These are phyloP conservation scores for Vaccinium darrowii DNA, from an alignment of 148 eudicot genomes.

Conservation along the genomic window DNA sequence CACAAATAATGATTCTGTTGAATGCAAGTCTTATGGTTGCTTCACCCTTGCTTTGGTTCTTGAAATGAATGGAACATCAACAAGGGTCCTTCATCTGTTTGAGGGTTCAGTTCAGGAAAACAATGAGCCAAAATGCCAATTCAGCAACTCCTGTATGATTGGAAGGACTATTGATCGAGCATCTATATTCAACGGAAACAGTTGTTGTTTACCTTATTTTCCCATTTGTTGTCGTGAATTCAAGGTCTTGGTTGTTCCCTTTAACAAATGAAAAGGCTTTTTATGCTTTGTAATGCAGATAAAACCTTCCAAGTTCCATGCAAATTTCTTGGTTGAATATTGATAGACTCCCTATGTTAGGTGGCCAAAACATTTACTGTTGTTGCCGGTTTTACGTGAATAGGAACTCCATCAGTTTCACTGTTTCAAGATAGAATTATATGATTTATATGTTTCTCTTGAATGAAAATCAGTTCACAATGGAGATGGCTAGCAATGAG, in stretches of 20 bases:
- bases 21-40: neutral
- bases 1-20: neutral
- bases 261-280: conserved; percentile 1
- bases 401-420: neutral
- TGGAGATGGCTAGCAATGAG: conserved; percentile 81
- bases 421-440: neutral
- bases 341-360: neutral
- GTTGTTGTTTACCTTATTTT: neutral
- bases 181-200: neutral
- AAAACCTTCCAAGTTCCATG: neutral
- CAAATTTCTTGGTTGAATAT: neutral
- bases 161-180: neutral
- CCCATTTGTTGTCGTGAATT: neutral
- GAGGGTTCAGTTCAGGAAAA: neutral
- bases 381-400: neutral
- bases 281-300: neutral
- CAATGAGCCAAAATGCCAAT: neutral
- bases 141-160: neutral
- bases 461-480: conserved; percentile 59
- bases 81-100: neutral
- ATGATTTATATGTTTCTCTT: conserved; percentile 13
- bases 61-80: neutral
- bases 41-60: neutral
- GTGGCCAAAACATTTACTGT: neutral
- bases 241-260: neutral